Percentiles rank a stretch among this genome's conserved stretches.
These are phyloP conservation scores for Chaetomium strumarium DNA, from an alignment of 2,329 filamentous ascomycete species.

Conservation along the genomic window DNA sequence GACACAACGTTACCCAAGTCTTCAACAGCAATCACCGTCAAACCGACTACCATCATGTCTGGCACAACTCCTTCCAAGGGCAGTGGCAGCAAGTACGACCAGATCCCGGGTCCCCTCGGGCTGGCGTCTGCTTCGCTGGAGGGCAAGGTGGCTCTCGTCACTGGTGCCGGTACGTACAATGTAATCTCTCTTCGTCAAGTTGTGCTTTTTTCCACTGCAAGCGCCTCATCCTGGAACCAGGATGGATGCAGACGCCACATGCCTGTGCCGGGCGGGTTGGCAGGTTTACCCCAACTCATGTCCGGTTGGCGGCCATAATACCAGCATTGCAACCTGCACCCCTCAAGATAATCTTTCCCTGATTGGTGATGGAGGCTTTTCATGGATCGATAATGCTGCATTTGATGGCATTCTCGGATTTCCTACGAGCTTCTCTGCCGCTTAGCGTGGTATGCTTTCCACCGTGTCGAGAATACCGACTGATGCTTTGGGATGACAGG, in stretches of 20 bases:
- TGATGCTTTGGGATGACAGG: slow-evolving; percentile 8
- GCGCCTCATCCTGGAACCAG: neutral
- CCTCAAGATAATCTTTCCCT: neutral
- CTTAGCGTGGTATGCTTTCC: neutral
- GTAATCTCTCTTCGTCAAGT: neutral
- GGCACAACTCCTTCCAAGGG: slow-evolving; percentile 13
- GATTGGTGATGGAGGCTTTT: neutral
- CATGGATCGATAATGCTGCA: neutral
- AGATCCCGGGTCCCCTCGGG: slow-evolving; percentile 31
- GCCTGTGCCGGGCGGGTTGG: slow-evolving; percentile 13
- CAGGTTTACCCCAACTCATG: slow-evolving; percentile 25
- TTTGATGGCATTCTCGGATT: neutral
- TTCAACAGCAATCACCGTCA: neutral
- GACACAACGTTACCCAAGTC: slow-evolving; percentile 11
- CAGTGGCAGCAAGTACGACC: slow-evolving; percentile 28
- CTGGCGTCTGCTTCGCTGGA: slow-evolving; percentile 28
- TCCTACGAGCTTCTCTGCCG: neutral
- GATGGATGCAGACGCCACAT: neutral
- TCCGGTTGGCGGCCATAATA: slow-evolving; percentile 16
- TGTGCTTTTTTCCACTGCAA: neutral
- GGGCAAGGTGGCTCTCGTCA: slow-evolving; percentile 33
- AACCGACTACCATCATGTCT: slow-evolving; percentile 17
- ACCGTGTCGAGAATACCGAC: neutral
- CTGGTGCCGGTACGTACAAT: slow-evolving; percentile 29
- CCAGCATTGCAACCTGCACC: slow-evolving; percentile 1